Conservation (phyloP, 2,329 filamentous ascomycete species). For the Alternaria metachromatica region DNA sequence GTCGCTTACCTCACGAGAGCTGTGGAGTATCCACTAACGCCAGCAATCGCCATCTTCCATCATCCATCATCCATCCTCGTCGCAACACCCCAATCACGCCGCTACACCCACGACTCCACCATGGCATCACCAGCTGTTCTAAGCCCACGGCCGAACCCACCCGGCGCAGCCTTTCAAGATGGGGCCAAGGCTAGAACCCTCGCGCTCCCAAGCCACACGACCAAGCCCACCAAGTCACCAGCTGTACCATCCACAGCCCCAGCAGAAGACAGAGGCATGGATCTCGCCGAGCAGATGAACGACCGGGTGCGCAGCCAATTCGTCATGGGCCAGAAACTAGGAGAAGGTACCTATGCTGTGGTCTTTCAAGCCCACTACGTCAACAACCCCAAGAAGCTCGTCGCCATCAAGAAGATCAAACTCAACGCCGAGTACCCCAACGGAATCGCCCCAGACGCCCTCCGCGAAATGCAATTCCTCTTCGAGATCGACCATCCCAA, state of each 20-base stretch:
- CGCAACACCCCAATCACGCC: background rate
- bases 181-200: constrained; percentile 42
- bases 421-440: constrained; percentile 85
- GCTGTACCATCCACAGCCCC: constrained; percentile 19
- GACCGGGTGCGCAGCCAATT: constrained; percentile 76
- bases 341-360: constrained; percentile 95
- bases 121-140: constrained; percentile 39
- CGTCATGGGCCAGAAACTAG: constrained; percentile 89
- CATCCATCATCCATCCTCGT: background rate
- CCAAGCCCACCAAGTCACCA: constrained; percentile 20
- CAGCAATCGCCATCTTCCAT: background rate
- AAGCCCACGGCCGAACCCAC: constrained; percentile 37
- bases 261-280: constrained; percentile 29
- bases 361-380: constrained; percentile 89
- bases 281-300: constrained; percentile 59
- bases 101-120: background rate
- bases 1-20: background rate
- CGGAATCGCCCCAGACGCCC: constrained; percentile 90
- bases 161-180: constrained; percentile 19
- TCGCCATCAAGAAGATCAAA: constrained; percentile 95
- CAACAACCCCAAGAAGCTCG: constrained; percentile 71
- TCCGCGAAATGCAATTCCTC: constrained; percentile 94
- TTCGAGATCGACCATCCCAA: constrained; percentile 95
- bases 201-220: constrained; percentile 37
- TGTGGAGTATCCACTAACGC: background rate